phyloP scores from a whole-genome alignment of 495 filamentous ascomycete genomes.

The Cudoniella acicularis region DNA sequence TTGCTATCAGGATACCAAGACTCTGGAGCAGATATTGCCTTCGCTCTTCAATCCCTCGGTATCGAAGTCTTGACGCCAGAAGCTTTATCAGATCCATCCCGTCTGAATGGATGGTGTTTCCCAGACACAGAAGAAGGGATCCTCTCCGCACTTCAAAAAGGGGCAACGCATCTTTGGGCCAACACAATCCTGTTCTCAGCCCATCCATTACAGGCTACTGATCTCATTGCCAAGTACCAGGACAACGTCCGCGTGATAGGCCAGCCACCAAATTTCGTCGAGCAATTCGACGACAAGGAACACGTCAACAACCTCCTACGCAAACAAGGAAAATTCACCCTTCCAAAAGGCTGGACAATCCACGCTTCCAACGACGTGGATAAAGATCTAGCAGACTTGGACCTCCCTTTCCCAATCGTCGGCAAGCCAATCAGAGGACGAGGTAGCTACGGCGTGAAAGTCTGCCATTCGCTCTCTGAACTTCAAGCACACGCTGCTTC shows the following conservation, averaged over 20 bases:
- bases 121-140: slow-evolving; percentile 38
- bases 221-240: slow-evolving; percentile 13
- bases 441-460: slow-evolving; percentile 35
- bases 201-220: slow-evolving; percentile 33
- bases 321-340: neutral
- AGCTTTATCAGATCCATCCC: slow-evolving; percentile 13
- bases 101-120: slow-evolving; percentile 30
- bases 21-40: slow-evolving; percentile 36
- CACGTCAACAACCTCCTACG: slow-evolving; percentile 34
- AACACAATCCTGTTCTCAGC: slow-evolving; percentile 37
- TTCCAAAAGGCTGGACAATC: slow-evolving; percentile 2
- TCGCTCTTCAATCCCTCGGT: slow-evolving; percentile 22
- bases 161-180: slow-evolving; percentile 38
- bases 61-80: slow-evolving; percentile 24
- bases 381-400: neutral
- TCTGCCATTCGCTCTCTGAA: slow-evolving; percentile 24
- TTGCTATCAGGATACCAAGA: slow-evolving; percentile 36
- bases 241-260: slow-evolving; percentile 29
- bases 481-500: slow-evolving; percentile 25
- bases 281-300: slow-evolving; percentile 38
- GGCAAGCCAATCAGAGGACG: slow-evolving; percentile 33
- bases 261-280: slow-evolving; percentile 35
- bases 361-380: neutral
- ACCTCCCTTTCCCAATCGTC: slow-evolving; percentile 28
- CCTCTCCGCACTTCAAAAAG: slow-evolving; percentile 27